Percentiles rank a stretch among this genome's conserved stretches.
phyloP scores from a whole-genome alignment of 1,284 basidiomycete species.

The Sporisorium exsertum region DNA sequence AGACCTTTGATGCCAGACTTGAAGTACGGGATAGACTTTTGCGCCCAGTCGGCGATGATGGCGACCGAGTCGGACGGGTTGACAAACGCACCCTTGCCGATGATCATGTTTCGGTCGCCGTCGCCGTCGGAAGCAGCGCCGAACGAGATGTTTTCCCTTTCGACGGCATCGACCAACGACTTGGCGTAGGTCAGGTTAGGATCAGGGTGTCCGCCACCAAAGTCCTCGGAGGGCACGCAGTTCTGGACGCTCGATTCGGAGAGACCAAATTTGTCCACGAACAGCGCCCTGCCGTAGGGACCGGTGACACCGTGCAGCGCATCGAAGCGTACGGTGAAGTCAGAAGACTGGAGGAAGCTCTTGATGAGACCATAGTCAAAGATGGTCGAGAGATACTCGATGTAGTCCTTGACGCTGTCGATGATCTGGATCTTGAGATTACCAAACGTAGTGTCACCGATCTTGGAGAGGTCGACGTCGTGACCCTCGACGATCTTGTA shows the following conservation, averaged over 20 bases:
- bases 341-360: conserved; percentile 79
- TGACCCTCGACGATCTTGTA: conserved; percentile 88
- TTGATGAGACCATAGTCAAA: conserved; percentile 96
- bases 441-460: conserved; percentile 79
- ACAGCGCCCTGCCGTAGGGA: conserved; percentile 90
- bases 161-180: conserved; percentile 90
- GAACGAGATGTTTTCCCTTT: conserved; percentile 86
- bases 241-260: conserved; percentile 87
- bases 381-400: conserved; percentile 84
- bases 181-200: conserved; percentile 98
- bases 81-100: conserved; percentile 96
- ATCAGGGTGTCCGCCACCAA: conserved; percentile 96
- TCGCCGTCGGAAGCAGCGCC: conserved; percentile 98
- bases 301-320: conserved; percentile 97
- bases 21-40: conserved; percentile 95
- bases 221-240: conserved; percentile 89
- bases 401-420: conserved; percentile 92
- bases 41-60: conserved; percentile 96
- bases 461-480: conserved; percentile 85
- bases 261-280: conserved; percentile 86
- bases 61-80: conserved; percentile 97
- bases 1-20: conserved; percentile 90
- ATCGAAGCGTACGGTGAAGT: conserved; percentile 91
- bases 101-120: conserved; percentile 99
- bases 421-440: conserved; percentile 85